Conservation (phyloP, 2,329 filamentous ascomycete genomes). For the Plectosphaerella cucumerina region DNA sequence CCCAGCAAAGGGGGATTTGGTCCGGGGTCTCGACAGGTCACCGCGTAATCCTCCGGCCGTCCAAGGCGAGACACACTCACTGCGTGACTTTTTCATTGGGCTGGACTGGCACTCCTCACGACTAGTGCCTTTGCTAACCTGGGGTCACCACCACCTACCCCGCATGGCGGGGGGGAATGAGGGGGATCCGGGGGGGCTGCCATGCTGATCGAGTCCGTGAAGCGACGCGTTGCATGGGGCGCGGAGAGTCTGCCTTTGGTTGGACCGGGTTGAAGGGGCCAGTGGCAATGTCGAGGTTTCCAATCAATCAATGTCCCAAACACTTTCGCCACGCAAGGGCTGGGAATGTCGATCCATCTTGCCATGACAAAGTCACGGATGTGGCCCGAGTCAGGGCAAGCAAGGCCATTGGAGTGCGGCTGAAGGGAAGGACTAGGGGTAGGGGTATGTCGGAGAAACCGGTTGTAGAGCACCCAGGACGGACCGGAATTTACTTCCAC, state of each 20-base stretch:
- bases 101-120: not conserved
- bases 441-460: not conserved
- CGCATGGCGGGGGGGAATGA: not conserved
- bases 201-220: not conserved
- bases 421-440: not conserved
- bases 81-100: not conserved
- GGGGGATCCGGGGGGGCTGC: not conserved
- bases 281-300: not conserved
- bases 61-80: not conserved
- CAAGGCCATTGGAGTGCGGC: not conserved
- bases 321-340: not conserved
- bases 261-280: not conserved
- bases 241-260: not conserved
- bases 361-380: not conserved
- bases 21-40: not conserved
- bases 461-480: not conserved
- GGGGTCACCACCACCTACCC: not conserved
- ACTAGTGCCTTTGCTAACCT: not conserved
- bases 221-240: not conserved
- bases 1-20: not conserved
- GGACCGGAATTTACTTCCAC: not conserved
- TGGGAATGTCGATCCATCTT: not conserved
- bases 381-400: not conserved
- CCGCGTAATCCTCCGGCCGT: not conserved
- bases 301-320: not conserved